Evolutionary conservation across 176 grass and related monocot genomes (phyloP).

Genomic region (Rhynchospora breviuscula): DNA sequence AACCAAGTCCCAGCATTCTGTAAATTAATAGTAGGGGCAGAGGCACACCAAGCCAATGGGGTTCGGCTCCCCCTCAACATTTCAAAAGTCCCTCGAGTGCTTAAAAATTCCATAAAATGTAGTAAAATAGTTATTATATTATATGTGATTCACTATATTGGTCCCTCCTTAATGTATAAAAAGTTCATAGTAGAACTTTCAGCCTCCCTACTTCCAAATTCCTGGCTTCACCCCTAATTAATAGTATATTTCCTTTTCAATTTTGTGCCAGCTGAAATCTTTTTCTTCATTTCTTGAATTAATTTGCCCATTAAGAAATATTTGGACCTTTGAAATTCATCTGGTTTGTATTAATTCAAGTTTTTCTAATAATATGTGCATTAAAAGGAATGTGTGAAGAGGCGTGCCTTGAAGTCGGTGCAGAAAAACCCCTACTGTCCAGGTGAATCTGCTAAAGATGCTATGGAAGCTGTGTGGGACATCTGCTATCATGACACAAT

Average conservation of each 20-base stretch:
- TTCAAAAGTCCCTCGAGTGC: too few species aligned
- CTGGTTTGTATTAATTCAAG: neutral
- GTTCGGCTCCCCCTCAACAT: too few species aligned
- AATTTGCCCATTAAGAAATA: neutral
- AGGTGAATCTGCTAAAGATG: slow-evolving; percentile 65
- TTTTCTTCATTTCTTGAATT: neutral
- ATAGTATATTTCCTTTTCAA: neutral
- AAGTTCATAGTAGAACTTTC: too few species aligned
- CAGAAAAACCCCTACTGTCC: slow-evolving; percentile 59
- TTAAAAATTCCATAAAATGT: too few species aligned
- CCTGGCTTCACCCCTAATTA: too few species aligned
- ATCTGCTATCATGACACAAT: slow-evolving; percentile 79
- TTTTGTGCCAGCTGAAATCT: neutral
- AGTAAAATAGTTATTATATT: too few species aligned
- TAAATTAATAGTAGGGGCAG: neutral
- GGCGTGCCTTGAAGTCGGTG: slow-evolving; percentile 61
- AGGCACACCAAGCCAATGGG: too few species aligned
- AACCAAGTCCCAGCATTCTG: neutral
- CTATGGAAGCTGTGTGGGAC: slow-evolving; percentile 79
- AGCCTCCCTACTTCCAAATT: too few species aligned
- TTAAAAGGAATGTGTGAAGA: slow-evolving; percentile 83
- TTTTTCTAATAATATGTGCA: neutral
- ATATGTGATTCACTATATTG: too few species aligned
- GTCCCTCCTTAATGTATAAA: too few species aligned
- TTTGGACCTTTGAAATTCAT: neutral